Evolutionary conservation across 2,329 filamentous ascomycete species (phyloP).

Genomic region (Geosmithia putterillii): DNA sequence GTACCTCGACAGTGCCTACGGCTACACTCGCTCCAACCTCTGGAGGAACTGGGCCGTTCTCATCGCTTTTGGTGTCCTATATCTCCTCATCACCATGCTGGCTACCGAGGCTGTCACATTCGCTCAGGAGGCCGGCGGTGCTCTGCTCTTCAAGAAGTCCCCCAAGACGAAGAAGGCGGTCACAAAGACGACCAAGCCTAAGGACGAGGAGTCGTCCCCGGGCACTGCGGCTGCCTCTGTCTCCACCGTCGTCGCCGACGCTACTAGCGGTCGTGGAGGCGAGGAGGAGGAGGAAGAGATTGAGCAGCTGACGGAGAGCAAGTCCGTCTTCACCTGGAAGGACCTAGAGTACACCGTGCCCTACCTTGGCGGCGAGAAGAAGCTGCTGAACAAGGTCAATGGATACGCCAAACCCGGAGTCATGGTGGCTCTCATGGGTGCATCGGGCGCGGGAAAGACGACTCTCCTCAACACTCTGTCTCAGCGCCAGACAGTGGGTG

Average conservation of each 20-base stretch:
- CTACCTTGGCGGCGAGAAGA: constrained; percentile 14
- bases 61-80: constrained; percentile 59
- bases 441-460: constrained; percentile 73
- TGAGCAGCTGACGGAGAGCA: constrained; percentile 15
- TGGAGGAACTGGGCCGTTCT: constrained; percentile 67
- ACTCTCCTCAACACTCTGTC: constrained; percentile 67
- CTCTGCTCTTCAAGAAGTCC: constrained; percentile 60
- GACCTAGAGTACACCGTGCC: constrained; percentile 63
- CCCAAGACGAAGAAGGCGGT: constrained; percentile 40
- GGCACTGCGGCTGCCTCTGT: not conserved
- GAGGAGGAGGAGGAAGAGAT: constrained; percentile 4
- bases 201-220: constrained; percentile 25
- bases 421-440: constrained; percentile 73
- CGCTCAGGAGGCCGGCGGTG: constrained; percentile 49
- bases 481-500: constrained; percentile 62
- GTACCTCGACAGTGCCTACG: constrained; percentile 39
- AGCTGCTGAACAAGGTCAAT: constrained; percentile 37
- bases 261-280: constrained; percentile 2
- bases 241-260: constrained; percentile 1
- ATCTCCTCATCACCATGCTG: constrained; percentile 57
- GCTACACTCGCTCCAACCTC: constrained; percentile 40
- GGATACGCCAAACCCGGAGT: constrained; percentile 72
- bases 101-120: constrained; percentile 57
- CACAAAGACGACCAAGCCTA: constrained; percentile 7
- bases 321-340: constrained; percentile 53